Base-by-base conservation (phyloP, 306 rosid species). In the Prunus dulcis region DNA sequence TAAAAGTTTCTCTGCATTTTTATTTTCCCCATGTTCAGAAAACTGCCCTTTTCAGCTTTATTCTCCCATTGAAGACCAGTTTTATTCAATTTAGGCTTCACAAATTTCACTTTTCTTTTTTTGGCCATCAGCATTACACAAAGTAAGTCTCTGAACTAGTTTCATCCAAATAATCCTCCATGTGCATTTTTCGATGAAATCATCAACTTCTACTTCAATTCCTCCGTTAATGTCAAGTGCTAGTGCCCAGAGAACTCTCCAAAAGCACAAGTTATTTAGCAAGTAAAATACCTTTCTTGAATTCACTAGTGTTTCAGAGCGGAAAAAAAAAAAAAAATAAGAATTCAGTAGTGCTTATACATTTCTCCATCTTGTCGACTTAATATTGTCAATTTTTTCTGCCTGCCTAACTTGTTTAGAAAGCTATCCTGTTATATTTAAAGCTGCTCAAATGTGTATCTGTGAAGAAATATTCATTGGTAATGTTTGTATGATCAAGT, bases 311-410 rank as follows among this genome's bases (percentile, higher is more conserved):
- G 34, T 17, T 22, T 11, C 2, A 38, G 43, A 38, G 9, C 43
- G 0, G 0, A 30, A 30, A 30, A 34, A 34, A 32, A 0, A n/a
- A n/a, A 34, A 34, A 34, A 0, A 6, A 1, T 0, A 6, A 38
- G 0, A 38, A 38, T 38, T 38, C 43, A 56, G 73, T 49, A 19
- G 15, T 23, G 18, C 25, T 22, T 10, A 28, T 73, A 25, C 13
- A 28, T 60, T 17, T 25, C 22, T 58, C n/a, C 45, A 22, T 43
- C 19, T 20, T 57, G 17, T 12, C 18, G 19, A 8, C 18, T 45
- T 17, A 43, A 13, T 41, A n/a, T 41, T 23, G 27, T 49, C 47
- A 32, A 4, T 6, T 20, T 72, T 72, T 7, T 20, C 38, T 71
- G 28, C 8, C 43, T 38, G 43, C 9, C 9, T 38, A 38, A 38